These are phyloP conservation scores for Phellinidium pouzarii DNA, from an alignment of 1,284 basidiomycete species.

Conservation along the genomic window DNA sequence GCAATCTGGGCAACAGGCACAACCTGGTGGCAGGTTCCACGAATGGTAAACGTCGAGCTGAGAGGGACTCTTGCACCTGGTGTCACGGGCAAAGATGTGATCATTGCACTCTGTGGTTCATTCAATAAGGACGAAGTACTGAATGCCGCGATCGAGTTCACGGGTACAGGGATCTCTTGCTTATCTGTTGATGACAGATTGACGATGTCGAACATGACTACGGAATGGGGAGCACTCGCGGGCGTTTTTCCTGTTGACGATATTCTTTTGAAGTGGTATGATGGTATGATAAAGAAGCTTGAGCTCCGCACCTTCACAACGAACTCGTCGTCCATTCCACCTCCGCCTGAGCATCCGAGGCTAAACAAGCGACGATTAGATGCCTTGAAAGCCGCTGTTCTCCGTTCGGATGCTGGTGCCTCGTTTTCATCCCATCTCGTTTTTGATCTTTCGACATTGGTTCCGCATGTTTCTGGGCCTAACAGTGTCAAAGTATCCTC, in stretches of 20 bases:
- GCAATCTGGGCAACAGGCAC: slow-evolving; percentile 98
- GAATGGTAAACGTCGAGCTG: slow-evolving; percentile 93
- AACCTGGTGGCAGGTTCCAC: slow-evolving; percentile 99
- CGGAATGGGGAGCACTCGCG: slow-evolving; percentile 96
- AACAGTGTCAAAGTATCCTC: slow-evolving; percentile 97
- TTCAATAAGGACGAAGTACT: slow-evolving; percentile 98
- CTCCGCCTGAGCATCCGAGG: slow-evolving; percentile 79
- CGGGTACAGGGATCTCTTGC: slow-evolving; percentile 81
- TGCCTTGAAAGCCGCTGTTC: slow-evolving; percentile 46
- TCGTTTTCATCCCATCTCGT: slow-evolving; percentile 85
- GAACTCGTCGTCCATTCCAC: slow-evolving; percentile 46
- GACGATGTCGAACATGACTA: slow-evolving; percentile 98
- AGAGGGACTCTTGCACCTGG: slow-evolving; percentile 78
- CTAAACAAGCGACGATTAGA: slow-evolving; percentile 76
- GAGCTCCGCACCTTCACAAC: slow-evolving; percentile 76
- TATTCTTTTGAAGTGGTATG: slow-evolving; percentile 84
- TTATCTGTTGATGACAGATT: slow-evolving; percentile 89
- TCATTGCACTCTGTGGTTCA: slow-evolving; percentile 92
- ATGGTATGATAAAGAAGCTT: slow-evolving; percentile 66
- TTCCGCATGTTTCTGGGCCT: slow-evolving; percentile 94
- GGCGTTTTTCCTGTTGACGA: slow-evolving; percentile 95
- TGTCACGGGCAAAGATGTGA: slow-evolving; percentile 97
- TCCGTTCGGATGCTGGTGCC: slow-evolving; percentile 75
- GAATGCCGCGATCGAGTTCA: slow-evolving; percentile 98
- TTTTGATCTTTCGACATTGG: slow-evolving; percentile 89